Percentiles rank a stretch among this genome's conserved stretches.
phyloP scores from a whole-genome alignment of 116 monocot genomes.

The Cymodocea nodosa region DNA sequence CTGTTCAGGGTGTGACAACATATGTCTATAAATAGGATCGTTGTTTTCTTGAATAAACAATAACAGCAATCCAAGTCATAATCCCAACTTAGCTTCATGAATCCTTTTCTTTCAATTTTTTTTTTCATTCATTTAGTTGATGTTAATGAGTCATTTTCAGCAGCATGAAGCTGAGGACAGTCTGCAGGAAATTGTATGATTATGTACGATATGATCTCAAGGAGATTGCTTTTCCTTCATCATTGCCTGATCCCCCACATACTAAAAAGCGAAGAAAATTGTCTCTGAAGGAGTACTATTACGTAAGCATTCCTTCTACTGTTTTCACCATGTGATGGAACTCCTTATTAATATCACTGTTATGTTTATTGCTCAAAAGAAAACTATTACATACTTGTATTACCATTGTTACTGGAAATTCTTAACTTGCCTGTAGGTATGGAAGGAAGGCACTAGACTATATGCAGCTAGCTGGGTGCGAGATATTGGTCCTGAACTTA shows the following conservation, averaged over 20 bases:
- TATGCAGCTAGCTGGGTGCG: slow-evolving; percentile 61
- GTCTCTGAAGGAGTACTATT: slow-evolving; percentile 32
- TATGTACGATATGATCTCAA: slow-evolving; percentile 80
- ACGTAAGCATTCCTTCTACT: slow-evolving; percentile 7
- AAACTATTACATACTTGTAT: not conserved
- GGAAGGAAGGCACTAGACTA: slow-evolving; percentile 50
- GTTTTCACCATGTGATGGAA: not conserved
- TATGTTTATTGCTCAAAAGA: too few relatives aligned
- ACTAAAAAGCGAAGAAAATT: slow-evolving; percentile 42
- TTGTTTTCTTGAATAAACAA: too few relatives aligned
- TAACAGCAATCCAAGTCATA: too few relatives aligned
- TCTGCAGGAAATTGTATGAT: slow-evolving; percentile 51
- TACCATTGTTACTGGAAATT: not conserved
- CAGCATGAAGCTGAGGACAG: slow-evolving; percentile 49
- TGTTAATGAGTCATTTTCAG: slow-evolving; percentile 1
- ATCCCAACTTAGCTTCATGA: too few relatives aligned
- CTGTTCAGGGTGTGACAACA: too few relatives aligned
- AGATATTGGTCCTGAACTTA: slow-evolving; percentile 57
- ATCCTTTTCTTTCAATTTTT: too few relatives aligned
- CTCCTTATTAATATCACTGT: not conserved
- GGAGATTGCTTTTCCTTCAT: slow-evolving; percentile 91
- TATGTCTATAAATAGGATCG: too few relatives aligned
- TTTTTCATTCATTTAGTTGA: not conserved
- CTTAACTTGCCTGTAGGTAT: slow-evolving; percentile 11
- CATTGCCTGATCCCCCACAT: slow-evolving; percentile 67